Base-by-base conservation (phyloP, 257 asterid genomes). In the Lavandula angustifolia region DNA sequence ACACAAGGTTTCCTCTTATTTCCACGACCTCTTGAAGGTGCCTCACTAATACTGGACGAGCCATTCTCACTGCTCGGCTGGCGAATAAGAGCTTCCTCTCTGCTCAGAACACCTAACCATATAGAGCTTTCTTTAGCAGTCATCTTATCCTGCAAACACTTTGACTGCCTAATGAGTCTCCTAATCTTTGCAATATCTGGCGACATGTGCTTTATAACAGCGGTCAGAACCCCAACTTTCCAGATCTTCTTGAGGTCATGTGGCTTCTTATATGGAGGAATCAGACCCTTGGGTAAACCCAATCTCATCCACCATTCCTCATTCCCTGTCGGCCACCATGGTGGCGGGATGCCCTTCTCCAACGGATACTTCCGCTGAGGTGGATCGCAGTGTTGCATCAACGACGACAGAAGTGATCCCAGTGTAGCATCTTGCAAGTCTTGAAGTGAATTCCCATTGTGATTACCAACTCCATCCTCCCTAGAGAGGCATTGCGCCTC, bases 51-150 rank as follows among this genome's bases (percentile, higher is more conserved):
- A 53, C 89, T 68, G 53, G 97, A 87, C 0, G 94, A 83, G 58
- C 91, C 95, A 68, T 83, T 78, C 51, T 87, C 96, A 63, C 91
- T 84, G 87, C 81, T 75, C 4, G 78, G 87, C 54, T 80, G 92
- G 46, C 37, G 85, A 71, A 80, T 63, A 7, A 75, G 37, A 22
- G 88, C 76, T 78, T 87, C 95, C 85, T 89, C 97, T 74, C 77
- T 68, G 80, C 80, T 83, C 77, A 89, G 63, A 66, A 87, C 92
- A 43, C 83, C 78, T 76, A 85, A 75, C 96, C 96, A 89, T 57
- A 85, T 87, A 10, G 83, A 77, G 76, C 85, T 81, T 73, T 84
- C 89, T 56, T 84, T 81, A 8, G 83, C 87, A 5, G 85, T 78
- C 87, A 84, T 78, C 76, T 78, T 84, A 76, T 81, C 80, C 68